A percentile compares a stretch with the other conserved stretches of the same genome.
phyloP scores from a whole-genome alignment of 225 moss, liverwort and hornwort species.

The Polytrichum commune region DNA sequence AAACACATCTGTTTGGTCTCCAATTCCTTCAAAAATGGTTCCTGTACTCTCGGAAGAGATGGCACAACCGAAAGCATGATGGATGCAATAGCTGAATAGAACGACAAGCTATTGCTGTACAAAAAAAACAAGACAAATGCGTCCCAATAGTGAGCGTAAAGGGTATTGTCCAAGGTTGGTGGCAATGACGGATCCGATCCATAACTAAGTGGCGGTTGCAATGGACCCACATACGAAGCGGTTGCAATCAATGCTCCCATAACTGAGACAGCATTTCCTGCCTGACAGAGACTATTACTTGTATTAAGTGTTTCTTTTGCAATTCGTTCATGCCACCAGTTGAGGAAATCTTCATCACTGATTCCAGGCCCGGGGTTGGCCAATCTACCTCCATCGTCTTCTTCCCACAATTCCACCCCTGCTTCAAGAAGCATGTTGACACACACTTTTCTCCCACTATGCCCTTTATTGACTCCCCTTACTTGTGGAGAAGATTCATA shows the following conservation, averaged over 20 bases:
- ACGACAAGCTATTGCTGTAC: no score
- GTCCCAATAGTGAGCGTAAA: no score
- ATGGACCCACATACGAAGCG: background rate
- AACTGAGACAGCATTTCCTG: background rate
- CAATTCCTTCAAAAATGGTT: no score
- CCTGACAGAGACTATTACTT: background rate
- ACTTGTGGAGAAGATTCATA: no score
- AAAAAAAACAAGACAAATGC: no score
- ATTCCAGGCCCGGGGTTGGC: background rate
- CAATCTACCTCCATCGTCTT: fast-evolving
- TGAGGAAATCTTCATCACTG: background rate
- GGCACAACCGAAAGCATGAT: no score
- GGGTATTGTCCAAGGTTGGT: no score
- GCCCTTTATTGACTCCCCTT: fast-evolving
- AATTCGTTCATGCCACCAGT: background rate
- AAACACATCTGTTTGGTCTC: no score
- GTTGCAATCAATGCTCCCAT: background rate
- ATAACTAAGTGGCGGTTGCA: background rate
- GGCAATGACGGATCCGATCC: background rate
- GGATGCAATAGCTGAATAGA: no score
- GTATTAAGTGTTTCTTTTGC: background rate
- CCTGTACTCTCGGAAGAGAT: no score
- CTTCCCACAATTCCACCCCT: background rate
- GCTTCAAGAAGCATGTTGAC: background rate
- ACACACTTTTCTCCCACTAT: background rate